phyloP scores from a whole-genome alignment of 2,329 filamentous ascomycete genomes.

The Coccinonectria pachysandricola region DNA sequence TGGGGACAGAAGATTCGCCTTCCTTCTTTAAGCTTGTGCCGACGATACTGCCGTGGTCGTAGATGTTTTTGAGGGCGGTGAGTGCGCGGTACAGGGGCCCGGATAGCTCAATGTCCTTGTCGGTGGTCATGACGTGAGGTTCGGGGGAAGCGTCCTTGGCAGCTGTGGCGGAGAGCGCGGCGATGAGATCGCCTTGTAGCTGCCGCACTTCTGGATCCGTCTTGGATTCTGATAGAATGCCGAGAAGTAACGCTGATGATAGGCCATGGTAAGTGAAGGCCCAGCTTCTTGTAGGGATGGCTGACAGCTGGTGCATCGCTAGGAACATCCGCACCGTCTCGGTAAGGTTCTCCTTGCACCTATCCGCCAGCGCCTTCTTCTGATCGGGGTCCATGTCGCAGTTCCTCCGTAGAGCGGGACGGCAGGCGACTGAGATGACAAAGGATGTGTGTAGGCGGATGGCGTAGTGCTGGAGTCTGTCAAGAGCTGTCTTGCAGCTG shows the following conservation, averaged over 20 bases:
- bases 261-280: constrained; percentile 59
- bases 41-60: constrained; percentile 51
- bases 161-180: constrained; percentile 52
- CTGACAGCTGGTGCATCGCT: constrained; percentile 57
- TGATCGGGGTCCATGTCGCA: constrained; percentile 40
- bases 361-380: constrained; percentile 43
- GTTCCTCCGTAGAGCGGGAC: constrained; percentile 48
- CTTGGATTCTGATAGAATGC: constrained; percentile 53
- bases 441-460: constrained; percentile 56
- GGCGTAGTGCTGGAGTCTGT: constrained; percentile 53
- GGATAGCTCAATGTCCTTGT: constrained; percentile 51
- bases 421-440: constrained; percentile 54
- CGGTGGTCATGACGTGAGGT: constrained; percentile 41
- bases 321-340: constrained; percentile 60
- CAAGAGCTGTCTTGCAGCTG: constrained; percentile 51
- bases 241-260: constrained; percentile 53
- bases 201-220: constrained; percentile 52
- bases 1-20: constrained; percentile 33
- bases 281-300: constrained; percentile 57
- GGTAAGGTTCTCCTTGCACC: constrained; percentile 51
- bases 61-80: constrained; percentile 53
- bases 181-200: constrained; percentile 53
- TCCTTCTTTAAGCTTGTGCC: constrained; percentile 41
- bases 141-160: constrained; percentile 50
- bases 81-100: constrained; percentile 52